phyloP scores from a whole-genome alignment of 768 basidiomycete species.

The Hortiboletus campestris region DNA sequence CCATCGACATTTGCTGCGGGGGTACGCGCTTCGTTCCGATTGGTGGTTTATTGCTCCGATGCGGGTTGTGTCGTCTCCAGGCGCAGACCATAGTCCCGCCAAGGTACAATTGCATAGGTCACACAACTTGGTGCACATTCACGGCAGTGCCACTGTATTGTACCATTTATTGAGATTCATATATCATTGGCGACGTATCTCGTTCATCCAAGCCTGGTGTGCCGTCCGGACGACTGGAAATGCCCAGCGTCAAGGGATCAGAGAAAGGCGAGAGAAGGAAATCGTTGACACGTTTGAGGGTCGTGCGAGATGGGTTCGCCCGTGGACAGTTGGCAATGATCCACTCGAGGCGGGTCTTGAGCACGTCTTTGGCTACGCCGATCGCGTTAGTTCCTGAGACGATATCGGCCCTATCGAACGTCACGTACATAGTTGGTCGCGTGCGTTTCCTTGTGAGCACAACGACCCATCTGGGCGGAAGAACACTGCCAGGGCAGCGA shows the following conservation, averaged over 20 bases:
- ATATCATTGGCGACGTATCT: neutral
- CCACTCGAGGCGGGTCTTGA: constrained; percentile 81
- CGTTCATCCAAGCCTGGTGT: neutral
- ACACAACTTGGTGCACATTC: neutral
- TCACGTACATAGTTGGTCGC: constrained; percentile 23
- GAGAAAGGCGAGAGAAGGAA: constrained; percentile 51
- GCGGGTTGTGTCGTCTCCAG: constrained; percentile 25
- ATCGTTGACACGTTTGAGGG: constrained; percentile 77
- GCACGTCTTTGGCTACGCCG: constrained; percentile 50
- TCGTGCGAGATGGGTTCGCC: constrained; percentile 82
- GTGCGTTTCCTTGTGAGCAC: constrained; percentile 1
- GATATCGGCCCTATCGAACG: neutral
- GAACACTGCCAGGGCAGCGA: constrained; percentile 55
- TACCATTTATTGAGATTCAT: neutral
- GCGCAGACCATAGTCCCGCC: neutral
- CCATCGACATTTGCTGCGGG: constrained; percentile 73
- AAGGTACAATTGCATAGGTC: neutral
- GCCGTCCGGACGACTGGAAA: neutral
- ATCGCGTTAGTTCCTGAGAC: neutral
- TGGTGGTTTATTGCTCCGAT: constrained; percentile 58
- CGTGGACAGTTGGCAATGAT: constrained; percentile 71
- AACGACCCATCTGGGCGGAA: constrained; percentile 55
- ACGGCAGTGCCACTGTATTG: neutral
- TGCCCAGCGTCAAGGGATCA: neutral
- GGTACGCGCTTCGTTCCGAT: constrained; percentile 51